A percentile compares a stretch with the other conserved stretches of the same genome.
phyloP scores from a whole-genome alignment of 257 asterid genomes.

The Solanum tarijense region DNA sequence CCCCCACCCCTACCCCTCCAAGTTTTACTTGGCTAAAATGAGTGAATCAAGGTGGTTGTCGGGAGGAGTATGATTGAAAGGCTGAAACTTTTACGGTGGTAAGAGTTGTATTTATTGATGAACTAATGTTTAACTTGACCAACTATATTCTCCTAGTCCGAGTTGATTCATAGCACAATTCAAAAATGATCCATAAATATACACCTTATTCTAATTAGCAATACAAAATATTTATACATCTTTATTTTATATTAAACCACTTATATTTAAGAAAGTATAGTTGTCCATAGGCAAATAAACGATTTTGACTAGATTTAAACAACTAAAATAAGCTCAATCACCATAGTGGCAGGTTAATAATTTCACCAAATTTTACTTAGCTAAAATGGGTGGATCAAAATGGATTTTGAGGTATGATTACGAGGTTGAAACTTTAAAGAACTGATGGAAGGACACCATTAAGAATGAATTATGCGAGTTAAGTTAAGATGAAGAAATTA shows the following conservation, averaged over 20 bases:
- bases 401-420: neutral
- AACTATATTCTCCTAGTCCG: neutral
- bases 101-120: neutral
- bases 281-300: neutral
- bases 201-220: neutral
- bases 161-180: neutral
- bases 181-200: too few species aligned
- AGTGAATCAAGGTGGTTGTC: neutral
- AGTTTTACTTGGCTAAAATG: neutral
- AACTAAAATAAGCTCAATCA: neutral
- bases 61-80: neutral
- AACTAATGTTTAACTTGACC: too few species aligned
- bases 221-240: too few species aligned
- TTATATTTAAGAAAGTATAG: neutral
- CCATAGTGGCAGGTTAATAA: neutral
- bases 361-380: neutral
- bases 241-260: too few species aligned
- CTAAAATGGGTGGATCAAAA: neutral
- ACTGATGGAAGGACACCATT: neutral
- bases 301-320: neutral
- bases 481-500: neutral
- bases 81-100: neutral
- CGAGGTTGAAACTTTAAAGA: neutral
- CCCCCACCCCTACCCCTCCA: neutral
- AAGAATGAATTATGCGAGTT: neutral